phyloP scores from a whole-genome alignment of 2,329 filamentous ascomycete species.

The Exophiala lecanii-corni region DNA sequence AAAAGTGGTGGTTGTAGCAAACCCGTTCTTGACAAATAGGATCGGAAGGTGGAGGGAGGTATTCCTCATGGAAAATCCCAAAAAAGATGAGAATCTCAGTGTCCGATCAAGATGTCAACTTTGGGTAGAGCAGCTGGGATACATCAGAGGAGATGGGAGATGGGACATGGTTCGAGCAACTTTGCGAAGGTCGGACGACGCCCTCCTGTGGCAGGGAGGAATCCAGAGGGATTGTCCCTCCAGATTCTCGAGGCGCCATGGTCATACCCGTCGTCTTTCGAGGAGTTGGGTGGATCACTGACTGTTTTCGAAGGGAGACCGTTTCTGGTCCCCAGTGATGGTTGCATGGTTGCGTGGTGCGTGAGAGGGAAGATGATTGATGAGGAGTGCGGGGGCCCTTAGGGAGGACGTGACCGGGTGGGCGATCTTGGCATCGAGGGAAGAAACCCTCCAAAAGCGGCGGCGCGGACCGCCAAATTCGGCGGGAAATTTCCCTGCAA shows the following conservation, averaged over 20 bases:
- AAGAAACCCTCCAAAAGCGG: too few relatives aligned
- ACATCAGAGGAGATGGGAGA: slow-evolving; percentile 6
- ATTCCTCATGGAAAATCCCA: neutral
- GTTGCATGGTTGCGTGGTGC: slow-evolving; percentile 1
- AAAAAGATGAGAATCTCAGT: neutral
- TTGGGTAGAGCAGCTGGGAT: neutral
- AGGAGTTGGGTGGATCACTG: slow-evolving; percentile 3
- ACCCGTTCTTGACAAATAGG: slow-evolving; percentile 7
- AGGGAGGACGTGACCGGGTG: too few relatives aligned
- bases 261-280: slow-evolving; percentile 4
- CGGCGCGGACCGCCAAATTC: too few relatives aligned
- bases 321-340: slow-evolving; percentile 7
- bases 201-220: slow-evolving; percentile 4
- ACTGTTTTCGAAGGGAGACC: slow-evolving; percentile 8
- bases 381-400: too few relatives aligned
- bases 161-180: slow-evolving; percentile 7
- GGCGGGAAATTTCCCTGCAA: too few relatives aligned
- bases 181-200: slow-evolving; percentile 8
- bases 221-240: slow-evolving; percentile 2
- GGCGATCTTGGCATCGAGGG: too few relatives aligned
- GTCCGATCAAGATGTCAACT: slow-evolving; percentile 4
- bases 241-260: slow-evolving; percentile 9
- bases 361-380: neutral
- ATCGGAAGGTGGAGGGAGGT: slow-evolving; percentile 1
- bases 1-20: slow-evolving; percentile 4